These are phyloP conservation scores for Kodamaea alishanica DNA, from an alignment of 1,139 yeast genomes.

Conservation along the genomic window DNA sequence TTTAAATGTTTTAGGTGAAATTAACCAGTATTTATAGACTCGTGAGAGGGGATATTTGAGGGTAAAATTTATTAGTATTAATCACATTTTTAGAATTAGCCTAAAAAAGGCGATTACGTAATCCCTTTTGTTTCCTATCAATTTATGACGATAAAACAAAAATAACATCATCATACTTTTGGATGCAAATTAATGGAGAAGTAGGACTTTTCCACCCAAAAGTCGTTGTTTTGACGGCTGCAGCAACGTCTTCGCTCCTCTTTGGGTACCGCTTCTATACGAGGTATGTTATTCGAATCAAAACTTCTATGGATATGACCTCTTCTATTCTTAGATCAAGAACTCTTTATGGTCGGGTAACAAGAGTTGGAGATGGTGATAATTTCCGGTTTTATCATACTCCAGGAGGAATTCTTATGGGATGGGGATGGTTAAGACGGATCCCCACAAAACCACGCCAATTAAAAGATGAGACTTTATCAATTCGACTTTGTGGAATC, in stretches of 20 bases:
- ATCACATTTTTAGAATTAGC: too few relatives aligned
- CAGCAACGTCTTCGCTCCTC: constrained; percentile 31
- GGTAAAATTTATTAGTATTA: too few relatives aligned
- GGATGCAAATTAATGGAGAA: constrained; percentile 2
- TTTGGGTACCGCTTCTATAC: constrained; percentile 31
- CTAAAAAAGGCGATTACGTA: not conserved
- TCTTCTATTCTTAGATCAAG: constrained; percentile 35
- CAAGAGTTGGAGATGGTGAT: constrained; percentile 96
- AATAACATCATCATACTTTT: too few relatives aligned
- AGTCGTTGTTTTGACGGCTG: constrained; percentile 39
- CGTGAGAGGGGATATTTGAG: too few relatives aligned
- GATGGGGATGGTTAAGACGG: constrained; percentile 89
- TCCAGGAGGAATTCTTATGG: constrained; percentile 83
- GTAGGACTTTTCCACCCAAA: constrained; percentile 37
- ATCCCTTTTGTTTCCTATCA: too few relatives aligned
- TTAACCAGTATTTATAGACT: not conserved
- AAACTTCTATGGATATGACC: constrained; percentile 38
- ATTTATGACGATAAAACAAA: too few relatives aligned
- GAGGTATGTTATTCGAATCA: constrained; percentile 33
- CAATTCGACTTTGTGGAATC: constrained; percentile 84
- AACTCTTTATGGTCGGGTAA: constrained; percentile 69
- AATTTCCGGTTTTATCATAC: constrained; percentile 89
- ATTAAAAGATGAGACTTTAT: constrained; percentile 55
- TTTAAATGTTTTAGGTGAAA: not conserved
- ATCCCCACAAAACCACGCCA: constrained; percentile 41